A percentile compares a stretch with the other conserved stretches of the same genome.
These are phyloP conservation scores for Blastomyces silverae DNA, from an alignment of 2,329 filamentous ascomycete species.

Conservation along the genomic window DNA sequence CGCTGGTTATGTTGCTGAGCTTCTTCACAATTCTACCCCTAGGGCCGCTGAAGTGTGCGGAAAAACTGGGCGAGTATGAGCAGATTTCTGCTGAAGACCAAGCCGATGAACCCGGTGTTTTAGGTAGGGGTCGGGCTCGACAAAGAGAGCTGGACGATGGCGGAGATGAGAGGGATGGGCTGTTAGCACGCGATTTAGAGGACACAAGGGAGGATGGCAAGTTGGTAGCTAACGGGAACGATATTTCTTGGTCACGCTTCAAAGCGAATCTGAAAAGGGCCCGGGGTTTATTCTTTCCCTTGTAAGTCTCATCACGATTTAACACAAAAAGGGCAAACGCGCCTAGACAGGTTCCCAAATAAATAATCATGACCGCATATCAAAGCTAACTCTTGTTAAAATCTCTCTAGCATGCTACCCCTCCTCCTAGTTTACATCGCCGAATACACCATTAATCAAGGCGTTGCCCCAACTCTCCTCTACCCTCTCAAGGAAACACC, in stretches of 20 bases:
- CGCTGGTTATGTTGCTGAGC: constrained; percentile 69
- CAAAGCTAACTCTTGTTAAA: constrained; percentile 8
- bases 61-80: constrained; percentile 48
- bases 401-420: constrained; percentile 65
- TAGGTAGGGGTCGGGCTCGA: constrained; percentile 32
- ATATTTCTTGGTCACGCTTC: constrained; percentile 35
- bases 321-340: no score
- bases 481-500: constrained; percentile 73
- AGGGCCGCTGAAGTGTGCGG: constrained; percentile 52
- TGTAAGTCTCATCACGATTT: constrained; percentile 40
- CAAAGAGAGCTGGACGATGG: constrained; percentile 21
- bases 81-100: constrained; percentile 43
- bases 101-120: constrained; percentile 18
- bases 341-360: neutral
- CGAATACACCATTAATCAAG: constrained; percentile 97
- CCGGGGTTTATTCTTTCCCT: constrained; percentile 62
- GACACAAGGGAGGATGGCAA: constrained; percentile 8
- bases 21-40: constrained; percentile 77
- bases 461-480: constrained; percentile 79
- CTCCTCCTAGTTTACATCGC: constrained; percentile 87
- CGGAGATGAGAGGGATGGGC: constrained; percentile 30
- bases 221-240: neutral
- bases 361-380: constrained; percentile 14
- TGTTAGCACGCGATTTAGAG: constrained; percentile 26
- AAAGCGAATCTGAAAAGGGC: constrained; percentile 57